Percentiles rank a stretch among this genome's conserved stretches.
These are phyloP conservation scores for Durotheca rogersii DNA, from an alignment of 495 filamentous ascomycete species.

Conservation along the genomic window DNA sequence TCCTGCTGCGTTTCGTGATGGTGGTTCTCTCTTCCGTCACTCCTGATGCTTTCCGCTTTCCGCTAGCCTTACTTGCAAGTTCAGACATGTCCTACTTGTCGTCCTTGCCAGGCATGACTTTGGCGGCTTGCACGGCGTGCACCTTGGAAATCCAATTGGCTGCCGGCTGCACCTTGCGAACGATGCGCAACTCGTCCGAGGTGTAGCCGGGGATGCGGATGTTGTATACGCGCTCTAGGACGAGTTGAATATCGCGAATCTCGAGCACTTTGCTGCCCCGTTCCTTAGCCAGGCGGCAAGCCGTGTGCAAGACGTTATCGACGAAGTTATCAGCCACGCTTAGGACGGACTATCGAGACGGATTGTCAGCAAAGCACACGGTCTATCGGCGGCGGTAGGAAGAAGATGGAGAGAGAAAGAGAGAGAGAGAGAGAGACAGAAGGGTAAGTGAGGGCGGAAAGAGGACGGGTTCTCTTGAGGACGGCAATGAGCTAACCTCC, in stretches of 20 bases:
- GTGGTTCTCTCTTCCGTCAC: too few species aligned
- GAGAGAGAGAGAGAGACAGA: constrained; percentile 12
- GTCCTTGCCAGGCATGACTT: constrained; percentile 63
- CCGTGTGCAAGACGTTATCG: constrained; percentile 79
- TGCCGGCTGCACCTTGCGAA: constrained; percentile 86
- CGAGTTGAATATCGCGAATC: constrained; percentile 89
- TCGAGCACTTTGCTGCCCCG: constrained; percentile 86
- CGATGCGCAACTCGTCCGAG: constrained; percentile 89
- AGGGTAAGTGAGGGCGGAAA: constrained; percentile 1
- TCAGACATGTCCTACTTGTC: constrained; percentile 37
- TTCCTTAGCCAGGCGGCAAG: constrained; percentile 90
- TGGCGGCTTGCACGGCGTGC: constrained; percentile 90
- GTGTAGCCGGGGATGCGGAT: constrained; percentile 95
- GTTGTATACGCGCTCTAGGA: constrained; percentile 96
- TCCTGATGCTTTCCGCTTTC: constrained; percentile 1
- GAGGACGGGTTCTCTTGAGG: not conserved
- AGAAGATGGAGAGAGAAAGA: constrained; percentile 1
- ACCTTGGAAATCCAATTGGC: constrained; percentile 91
- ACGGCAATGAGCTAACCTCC: constrained; percentile 62
- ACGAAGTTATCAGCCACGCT: constrained; percentile 92
- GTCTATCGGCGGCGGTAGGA: constrained; percentile 53
- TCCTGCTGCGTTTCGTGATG: too few species aligned
- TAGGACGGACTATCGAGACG: constrained; percentile 66
- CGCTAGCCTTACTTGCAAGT: not conserved
- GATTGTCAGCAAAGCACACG: too few species aligned